phyloP scores from a whole-genome alignment of 345 rosid species.

The Syzygium aromaticum region DNA sequence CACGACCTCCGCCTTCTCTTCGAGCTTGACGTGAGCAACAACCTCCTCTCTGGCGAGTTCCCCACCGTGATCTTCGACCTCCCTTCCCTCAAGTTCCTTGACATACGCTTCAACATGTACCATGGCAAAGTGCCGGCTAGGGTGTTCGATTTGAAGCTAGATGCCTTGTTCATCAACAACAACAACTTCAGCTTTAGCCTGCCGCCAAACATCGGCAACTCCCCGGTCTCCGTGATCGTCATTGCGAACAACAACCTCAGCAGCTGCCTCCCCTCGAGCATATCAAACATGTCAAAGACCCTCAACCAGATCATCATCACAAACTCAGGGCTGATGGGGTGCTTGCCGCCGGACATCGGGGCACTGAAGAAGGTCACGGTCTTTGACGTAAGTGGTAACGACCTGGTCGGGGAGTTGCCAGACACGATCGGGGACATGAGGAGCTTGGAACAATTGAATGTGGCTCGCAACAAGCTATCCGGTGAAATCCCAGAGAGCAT shows the following conservation, averaged over 20 bases:
- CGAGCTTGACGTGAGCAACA: conserved; percentile 81
- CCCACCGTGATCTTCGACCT: conserved; percentile 49
- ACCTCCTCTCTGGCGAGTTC: conserved; percentile 51
- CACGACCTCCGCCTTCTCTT: conserved; percentile 32
- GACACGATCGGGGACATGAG: conserved; percentile 56
- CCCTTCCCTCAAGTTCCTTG: conserved; percentile 72
- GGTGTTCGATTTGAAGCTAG: conserved; percentile 62
- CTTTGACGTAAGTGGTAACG: conserved; percentile 63
- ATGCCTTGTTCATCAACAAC: conserved; percentile 76
- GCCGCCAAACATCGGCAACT: conserved; percentile 71
- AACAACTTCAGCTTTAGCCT: conserved; percentile 58
- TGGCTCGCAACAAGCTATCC: conserved; percentile 51
- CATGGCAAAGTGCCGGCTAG: conserved; percentile 43
- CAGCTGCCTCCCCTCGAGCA: conserved; percentile 62
- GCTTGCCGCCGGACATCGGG: conserved; percentile 54
- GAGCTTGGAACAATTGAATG: conserved; percentile 72
- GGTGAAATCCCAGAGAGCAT: conserved; percentile 58
- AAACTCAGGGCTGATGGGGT: conserved; percentile 55
- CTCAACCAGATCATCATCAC: conserved; percentile 40
- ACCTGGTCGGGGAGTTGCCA: conserved; percentile 61
- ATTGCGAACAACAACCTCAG: conserved; percentile 58
- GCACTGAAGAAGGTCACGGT: conserved; percentile 43
- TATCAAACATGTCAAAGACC: conserved; percentile 54
- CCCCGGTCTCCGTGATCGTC: conserved; percentile 68
- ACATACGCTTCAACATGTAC: conserved; percentile 61